These are phyloP conservation scores for Scytalidium lignicola DNA, from an alignment of 2,329 filamentous ascomycete genomes.

Conservation along the genomic window DNA sequence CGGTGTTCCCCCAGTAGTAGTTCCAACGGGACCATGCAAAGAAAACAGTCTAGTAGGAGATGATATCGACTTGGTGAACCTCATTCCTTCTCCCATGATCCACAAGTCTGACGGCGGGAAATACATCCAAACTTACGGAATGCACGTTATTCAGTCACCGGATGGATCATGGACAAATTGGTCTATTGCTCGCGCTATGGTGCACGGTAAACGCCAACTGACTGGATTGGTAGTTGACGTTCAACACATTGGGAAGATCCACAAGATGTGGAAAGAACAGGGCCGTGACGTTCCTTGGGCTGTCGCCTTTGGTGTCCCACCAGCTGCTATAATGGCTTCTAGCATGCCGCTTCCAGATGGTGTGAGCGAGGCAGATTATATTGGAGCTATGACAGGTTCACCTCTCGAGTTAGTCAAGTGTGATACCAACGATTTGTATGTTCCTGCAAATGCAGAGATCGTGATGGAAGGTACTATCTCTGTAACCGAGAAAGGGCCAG, in stretches of 20 bases:
- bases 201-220: too few species aligned
- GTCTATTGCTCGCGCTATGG: too few species aligned
- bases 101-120: too few species aligned
- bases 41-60: too few species aligned
- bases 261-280: conserved; percentile 39
- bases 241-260: conserved; percentile 43
- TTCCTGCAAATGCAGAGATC: conserved; percentile 46
- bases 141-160: too few species aligned
- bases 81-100: too few species aligned
- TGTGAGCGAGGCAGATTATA: conserved; percentile 42
- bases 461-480: conserved; percentile 45
- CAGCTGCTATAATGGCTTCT: conserved; percentile 42
- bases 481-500: conserved; percentile 34
- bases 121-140: too few species aligned
- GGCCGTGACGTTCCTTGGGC: conserved; percentile 43
- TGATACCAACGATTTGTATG: conserved; percentile 42
- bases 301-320: conserved; percentile 42
- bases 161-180: too few species aligned
- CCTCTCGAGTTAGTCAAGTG: conserved; percentile 45
- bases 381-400: conserved; percentile 40
- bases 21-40: too few species aligned
- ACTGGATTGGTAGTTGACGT: conserved; percentile 37
- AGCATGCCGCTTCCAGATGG: conserved; percentile 44
- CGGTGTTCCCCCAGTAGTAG: too few species aligned
- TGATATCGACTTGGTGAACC: too few species aligned